Evolutionary conservation across 352 stramenopile genomes (phyloP), one percentile per base, ranked within the genome.

Genomic region (Phytophthora foliorum): DNA sequence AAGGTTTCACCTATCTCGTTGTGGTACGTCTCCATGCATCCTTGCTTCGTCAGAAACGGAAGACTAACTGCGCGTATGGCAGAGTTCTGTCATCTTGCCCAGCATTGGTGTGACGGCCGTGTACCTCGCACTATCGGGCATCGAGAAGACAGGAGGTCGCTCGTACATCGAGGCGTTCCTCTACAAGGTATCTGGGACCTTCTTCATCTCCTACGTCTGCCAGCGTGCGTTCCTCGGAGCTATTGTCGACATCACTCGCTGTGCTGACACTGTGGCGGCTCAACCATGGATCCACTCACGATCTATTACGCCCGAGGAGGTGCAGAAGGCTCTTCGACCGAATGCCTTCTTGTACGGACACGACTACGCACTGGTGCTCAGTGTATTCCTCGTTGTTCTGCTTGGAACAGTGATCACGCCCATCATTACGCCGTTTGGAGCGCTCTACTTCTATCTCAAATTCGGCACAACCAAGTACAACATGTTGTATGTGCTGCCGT

Each of bases 201-300:
- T 94, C 67, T 94, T 94, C 80, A 92, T 94, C 69, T 91, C 87
- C 56, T 94, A 94, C 53, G 69, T 94, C n/a, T 92, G 85, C 21
- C 87, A 94, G 57, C 81, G 87, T 50, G 82, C 85, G 34, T 93
- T 95, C 36, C 73, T 95, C 1, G 86, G 85, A 7, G 77, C 81
- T 4, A 89, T 93, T 45, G 69, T 93, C n/a, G 80, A 91, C 63
- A 76, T 95, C 31, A 88, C 84, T 57, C 81, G 88, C 2, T 76
- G 84, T 38, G 77, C 77, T 9, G 85, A 95, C 57, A 84, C 81
- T 1, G 67, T 89, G n/a, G 79, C 72, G 17, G 85, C 83, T 36
- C 84, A 93, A 56, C 88, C 86, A 3, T 95, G 88, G 88, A 72
- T 89, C 16, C 74, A 87, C 22, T 63, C 81, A 2, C 88, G 88